phyloP scores from a whole-genome alignment of 1,139 yeast genomes.

The Geotrichum bryndzae region DNA sequence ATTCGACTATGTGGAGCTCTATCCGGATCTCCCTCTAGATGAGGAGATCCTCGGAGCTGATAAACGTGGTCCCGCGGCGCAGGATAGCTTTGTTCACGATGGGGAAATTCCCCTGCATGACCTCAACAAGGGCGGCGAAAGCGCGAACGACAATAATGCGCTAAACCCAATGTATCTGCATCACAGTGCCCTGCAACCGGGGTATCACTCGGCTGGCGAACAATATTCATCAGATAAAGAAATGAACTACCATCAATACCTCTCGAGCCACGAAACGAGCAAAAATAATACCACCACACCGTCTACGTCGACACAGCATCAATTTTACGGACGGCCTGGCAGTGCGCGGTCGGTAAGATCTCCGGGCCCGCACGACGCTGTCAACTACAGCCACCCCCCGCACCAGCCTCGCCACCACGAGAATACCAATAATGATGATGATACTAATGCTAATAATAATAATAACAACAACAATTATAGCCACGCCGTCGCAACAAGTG shows the following conservation, averaged over 20 bases:
- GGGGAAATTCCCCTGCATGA: background rate
- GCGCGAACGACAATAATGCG: background rate
- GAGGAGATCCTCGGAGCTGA: background rate
- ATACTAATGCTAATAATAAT: background rate
- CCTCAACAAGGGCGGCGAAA: background rate
- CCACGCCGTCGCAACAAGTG: too few relatives aligned
- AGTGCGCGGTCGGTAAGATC: background rate
- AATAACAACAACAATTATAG: too few relatives aligned
- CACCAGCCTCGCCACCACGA: background rate
- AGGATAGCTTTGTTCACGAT: background rate
- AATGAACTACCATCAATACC: background rate
- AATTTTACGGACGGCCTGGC: background rate
- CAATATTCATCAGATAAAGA: background rate
- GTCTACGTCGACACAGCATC: background rate
- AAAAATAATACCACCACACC: background rate
- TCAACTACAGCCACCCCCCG: background rate
- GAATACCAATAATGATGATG: background rate
- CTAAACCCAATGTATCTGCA: background rate
- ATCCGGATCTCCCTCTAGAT: slow-evolving; percentile 28
- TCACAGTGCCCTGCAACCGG: background rate
- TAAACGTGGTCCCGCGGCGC: background rate
- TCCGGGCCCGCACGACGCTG: background rate
- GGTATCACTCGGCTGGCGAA: background rate
- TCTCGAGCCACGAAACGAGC: background rate
- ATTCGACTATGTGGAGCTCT: slow-evolving; percentile 45